Base-by-base conservation (phyloP, 2,329 filamentous ascomycete genomes). In the Aspergillus thermomutatus region DNA sequence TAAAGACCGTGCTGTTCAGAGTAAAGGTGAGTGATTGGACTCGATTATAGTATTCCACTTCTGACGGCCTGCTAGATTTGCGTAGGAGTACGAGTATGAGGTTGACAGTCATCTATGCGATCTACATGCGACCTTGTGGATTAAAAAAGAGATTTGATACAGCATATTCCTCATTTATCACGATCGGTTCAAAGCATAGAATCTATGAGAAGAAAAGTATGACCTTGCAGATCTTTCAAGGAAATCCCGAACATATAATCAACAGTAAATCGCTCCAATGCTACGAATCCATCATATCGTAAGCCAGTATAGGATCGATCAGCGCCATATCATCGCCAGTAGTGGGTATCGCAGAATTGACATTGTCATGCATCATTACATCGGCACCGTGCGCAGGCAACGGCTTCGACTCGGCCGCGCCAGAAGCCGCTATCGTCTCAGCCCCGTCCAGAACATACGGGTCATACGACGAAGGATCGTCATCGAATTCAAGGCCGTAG, bases 401-500 rank as follows among this genome's bases (percentile, higher is more conserved):
- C 19, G n/a, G 26, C 28, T n/a, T 37, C 9, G 19, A n/a, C 19
- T 40, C 19, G 49, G 41, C 41, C 10, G 51, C 31, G 11, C 41
- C 17, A 9, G 50, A 45, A 25, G 10, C 21, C 19, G 8, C 50
- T 14, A 40, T 17, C 17, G 5, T 27, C 19, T 23, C 21, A 3
- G 45, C 19, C 28, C 43, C 54, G 27, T 50, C 26, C 11, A 61
- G 34, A 19, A 49, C 25, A 50, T 58, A 64, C 40, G 54, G 61
- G 23, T 62, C 54, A 28, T 61, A 64, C 3, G 63, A 52, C 7
- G 57, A 56, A 19, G 58, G 26, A 14, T 62, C 65, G 28, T 61
- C 57, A 40, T 72, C 70, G 34, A 73, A 67, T 40, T 72, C 72
- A 11, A 74, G 66, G 10, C 72, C 72, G 52, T 74, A 75, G 4